Percentiles rank a stretch among this genome's conserved stretches.
Conservation (phyloP, 1,284 basidiomycete genomes). For the Takashimella tepidaria region DNA sequence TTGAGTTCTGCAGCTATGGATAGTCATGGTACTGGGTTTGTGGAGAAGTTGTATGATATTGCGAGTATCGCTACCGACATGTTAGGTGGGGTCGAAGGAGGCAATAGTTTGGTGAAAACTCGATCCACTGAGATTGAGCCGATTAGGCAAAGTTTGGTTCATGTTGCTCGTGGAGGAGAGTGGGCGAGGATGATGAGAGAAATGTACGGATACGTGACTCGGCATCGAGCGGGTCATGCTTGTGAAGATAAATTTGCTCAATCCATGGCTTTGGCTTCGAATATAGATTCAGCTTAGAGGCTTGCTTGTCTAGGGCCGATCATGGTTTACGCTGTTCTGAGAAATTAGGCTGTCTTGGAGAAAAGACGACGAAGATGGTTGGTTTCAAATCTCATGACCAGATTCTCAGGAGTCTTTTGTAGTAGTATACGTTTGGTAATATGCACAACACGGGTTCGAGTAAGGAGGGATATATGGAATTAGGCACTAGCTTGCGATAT, state of each 20-base stretch:
- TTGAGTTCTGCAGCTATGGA: constrained; percentile 21
- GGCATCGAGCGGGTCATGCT: background rate
- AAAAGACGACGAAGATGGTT: too few relatives aligned
- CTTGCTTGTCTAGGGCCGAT: too few relatives aligned
- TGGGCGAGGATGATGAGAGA: background rate
- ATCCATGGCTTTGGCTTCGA: background rate
- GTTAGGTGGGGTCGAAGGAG: constrained; percentile 1
- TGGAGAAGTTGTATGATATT: constrained; percentile 33
- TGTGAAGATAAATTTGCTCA: background rate
- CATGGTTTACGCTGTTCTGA: too few relatives aligned
- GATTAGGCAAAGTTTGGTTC: background rate
- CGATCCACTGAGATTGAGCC: background rate
- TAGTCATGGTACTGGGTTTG: constrained; percentile 31
- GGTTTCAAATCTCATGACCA: too few relatives aligned
- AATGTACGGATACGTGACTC: background rate
- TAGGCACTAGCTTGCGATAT: too few relatives aligned
- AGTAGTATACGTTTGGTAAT: too few relatives aligned
- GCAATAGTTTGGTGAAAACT: background rate
- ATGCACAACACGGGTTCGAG: too few relatives aligned
- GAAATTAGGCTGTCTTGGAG: too few relatives aligned
- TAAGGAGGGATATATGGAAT: too few relatives aligned
- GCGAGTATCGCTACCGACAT: constrained; percentile 20
- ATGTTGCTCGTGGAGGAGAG: background rate
- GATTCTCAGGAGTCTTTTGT: too few relatives aligned
- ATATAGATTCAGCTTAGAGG: too few relatives aligned